These are phyloP conservation scores for Ophiostoma fasciatum DNA, from an alignment of 2,329 filamentous ascomycete species.

Conservation along the genomic window DNA sequence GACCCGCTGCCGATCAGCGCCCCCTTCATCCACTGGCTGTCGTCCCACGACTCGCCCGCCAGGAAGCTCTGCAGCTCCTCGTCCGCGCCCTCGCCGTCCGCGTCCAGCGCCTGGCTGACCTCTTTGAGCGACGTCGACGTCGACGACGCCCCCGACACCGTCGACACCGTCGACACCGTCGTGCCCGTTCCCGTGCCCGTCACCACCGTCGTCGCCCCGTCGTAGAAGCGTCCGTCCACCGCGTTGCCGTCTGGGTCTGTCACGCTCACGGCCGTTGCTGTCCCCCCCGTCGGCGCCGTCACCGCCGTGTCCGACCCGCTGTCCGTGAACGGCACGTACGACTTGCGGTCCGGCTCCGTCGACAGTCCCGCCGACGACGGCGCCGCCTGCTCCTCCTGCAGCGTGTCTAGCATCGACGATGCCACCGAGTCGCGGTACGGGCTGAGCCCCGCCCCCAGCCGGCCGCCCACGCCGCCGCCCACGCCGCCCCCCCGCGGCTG, in stretches of 20 bases:
- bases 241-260: conserved; percentile 42
- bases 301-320: conserved; percentile 52
- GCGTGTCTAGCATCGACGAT: conserved; percentile 74
- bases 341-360: conserved; percentile 89
- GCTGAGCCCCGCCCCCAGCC: too few species aligned
- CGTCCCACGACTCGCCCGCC: conserved; percentile 84
- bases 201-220: conserved; percentile 61
- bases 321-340: conserved; percentile 80
- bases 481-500: too few species aligned
- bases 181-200: too few species aligned
- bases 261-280: too few species aligned
- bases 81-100: conserved; percentile 85
- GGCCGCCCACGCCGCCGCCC: too few species aligned
- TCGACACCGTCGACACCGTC: too few species aligned
- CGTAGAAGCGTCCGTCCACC: conserved; percentile 66
- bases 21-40: conserved; percentile 99
- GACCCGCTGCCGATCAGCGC: conserved; percentile 93
- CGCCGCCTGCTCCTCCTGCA: conserved; percentile 75
- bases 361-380: too few species aligned
- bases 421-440: conserved; percentile 83
- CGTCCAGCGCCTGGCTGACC: conserved; percentile 68
- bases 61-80: conserved; percentile 83
- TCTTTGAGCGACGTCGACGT: conserved; percentile 65
- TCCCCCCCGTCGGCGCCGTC: too few species aligned
- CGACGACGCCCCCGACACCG: conserved; percentile 18